These are phyloP conservation scores for Penicillium longicatenatum DNA, from an alignment of 495 filamentous ascomycete species.

Conservation along the genomic window DNA sequence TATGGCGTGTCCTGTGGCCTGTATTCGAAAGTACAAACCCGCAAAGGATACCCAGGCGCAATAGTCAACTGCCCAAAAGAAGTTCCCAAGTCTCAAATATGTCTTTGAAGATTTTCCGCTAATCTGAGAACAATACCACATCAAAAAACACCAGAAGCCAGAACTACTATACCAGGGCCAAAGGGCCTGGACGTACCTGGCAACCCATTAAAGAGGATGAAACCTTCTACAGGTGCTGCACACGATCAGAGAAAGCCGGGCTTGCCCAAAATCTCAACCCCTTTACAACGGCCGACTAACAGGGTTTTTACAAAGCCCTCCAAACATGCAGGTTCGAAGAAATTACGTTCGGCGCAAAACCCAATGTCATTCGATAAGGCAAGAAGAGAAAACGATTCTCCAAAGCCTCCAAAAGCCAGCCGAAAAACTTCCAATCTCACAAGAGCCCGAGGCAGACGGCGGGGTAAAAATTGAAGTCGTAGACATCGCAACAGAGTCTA, in stretches of 20 bases:
- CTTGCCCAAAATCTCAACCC: not conserved
- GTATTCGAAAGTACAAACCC: not conserved
- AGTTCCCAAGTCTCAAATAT: not conserved
- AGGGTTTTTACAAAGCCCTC: not conserved
- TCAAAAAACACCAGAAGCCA: not conserved
- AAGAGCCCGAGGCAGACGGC: not conserved
- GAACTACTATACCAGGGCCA: not conserved
- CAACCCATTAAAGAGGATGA: not conserved
- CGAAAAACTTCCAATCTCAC: not conserved
- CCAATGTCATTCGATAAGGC: not conserved
- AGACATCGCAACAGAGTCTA: not conserved
- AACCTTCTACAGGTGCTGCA: not conserved
- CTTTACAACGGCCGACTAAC: not conserved
- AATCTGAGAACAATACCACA: not conserved
- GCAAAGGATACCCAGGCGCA: not conserved
- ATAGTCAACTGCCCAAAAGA: not conserved
- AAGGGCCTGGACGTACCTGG: not conserved
- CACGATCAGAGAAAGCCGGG: not conserved
- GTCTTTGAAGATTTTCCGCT: not conserved
- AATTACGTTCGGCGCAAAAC: no score
- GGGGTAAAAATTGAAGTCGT: not conserved
- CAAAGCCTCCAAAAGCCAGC: not conserved
- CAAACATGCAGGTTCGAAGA: not conserved
- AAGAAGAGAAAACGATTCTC: not conserved
- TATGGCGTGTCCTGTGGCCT: not conserved